Percentiles rank a stretch among this genome's conserved stretches.
Evolutionary conservation across 2,329 filamentous ascomycete species (phyloP).

Genomic region (Aphanoascus verrucosus): DNA sequence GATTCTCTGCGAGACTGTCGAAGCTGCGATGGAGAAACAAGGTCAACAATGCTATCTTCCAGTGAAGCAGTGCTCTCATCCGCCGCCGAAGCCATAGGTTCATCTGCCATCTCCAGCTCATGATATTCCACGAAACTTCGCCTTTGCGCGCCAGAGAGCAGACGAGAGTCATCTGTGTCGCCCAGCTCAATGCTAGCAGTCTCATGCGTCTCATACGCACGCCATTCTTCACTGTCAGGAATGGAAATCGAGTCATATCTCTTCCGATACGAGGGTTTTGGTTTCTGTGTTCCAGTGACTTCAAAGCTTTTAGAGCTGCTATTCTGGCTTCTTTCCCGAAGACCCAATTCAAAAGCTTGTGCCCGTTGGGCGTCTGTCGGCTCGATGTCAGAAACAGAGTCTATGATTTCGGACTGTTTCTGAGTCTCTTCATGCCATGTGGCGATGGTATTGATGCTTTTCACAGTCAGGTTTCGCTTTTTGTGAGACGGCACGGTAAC

Average conservation of each 20-base stretch:
- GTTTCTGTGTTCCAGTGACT: too few species aligned
- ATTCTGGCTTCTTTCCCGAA: background rate
- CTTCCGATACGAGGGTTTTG: background rate
- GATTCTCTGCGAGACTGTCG: background rate
- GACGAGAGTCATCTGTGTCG: conserved; percentile 18
- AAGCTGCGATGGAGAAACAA: background rate
- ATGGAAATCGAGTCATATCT: conserved; percentile 8
- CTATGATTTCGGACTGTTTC: background rate
- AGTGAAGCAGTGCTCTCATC: background rate
- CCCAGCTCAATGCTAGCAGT: conserved; percentile 32
- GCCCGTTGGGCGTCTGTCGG: background rate
- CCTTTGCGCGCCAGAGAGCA: background rate
- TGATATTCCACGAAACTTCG: background rate
- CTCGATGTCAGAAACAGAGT: background rate
- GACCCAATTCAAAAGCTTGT: background rate
- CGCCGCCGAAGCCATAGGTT: background rate
- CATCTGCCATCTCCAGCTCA: conserved; percentile 3
- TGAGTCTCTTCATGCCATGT: background rate
- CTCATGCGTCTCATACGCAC: conserved; percentile 20
- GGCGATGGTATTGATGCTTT: conserved; percentile 24
- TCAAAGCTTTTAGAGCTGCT: background rate
- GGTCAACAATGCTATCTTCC: background rate
- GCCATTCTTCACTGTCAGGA: conserved; percentile 11
- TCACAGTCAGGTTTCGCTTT: conserved; percentile 28
- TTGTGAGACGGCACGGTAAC: conserved; percentile 27